Evolutionary conservation across 164 flowering plant species (phyloP).

Genomic region (Nymphaea colorata): DNA sequence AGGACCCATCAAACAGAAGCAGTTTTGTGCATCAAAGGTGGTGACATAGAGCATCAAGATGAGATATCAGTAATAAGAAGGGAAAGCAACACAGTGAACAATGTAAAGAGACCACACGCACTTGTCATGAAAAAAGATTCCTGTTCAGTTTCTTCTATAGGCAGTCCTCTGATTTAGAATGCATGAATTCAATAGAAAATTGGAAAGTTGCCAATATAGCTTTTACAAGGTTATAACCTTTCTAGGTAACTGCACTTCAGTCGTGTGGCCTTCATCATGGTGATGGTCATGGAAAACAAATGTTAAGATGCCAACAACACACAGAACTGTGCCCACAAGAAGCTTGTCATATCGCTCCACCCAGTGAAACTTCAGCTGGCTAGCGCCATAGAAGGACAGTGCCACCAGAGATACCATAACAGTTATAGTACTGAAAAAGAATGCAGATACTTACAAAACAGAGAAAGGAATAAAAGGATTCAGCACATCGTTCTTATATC

Average conservation of each 20-base stretch:
- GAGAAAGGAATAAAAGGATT: background rate
- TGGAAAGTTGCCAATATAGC: too few relatives aligned
- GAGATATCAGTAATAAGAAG: too few relatives aligned
- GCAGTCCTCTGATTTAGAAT: too few relatives aligned
- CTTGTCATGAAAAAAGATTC: too few relatives aligned
- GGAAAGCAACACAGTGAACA: too few relatives aligned
- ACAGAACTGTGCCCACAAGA: conserved; percentile 86
- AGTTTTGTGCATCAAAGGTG: too few relatives aligned
- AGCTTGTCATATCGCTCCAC: conserved; percentile 95
- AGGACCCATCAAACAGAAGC: too few relatives aligned
- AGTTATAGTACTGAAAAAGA: conserved; percentile 65
- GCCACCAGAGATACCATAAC: conserved; percentile 98
- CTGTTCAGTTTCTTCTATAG: too few relatives aligned
- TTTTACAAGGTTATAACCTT: conserved; percentile 24
- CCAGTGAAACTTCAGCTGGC: conserved; percentile 97
- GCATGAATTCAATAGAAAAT: too few relatives aligned
- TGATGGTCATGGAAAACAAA: conserved; percentile 83
- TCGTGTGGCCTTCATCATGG: conserved; percentile 23
- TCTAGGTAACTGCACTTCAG: conserved; percentile 38
- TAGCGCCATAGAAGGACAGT: conserved; percentile 92
- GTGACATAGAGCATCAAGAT: too few relatives aligned
- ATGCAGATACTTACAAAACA: background rate
- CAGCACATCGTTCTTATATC: too few relatives aligned
- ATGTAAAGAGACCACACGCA: too few relatives aligned
- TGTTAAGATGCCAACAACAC: conserved; percentile 84